Percentiles rank a stretch among this genome's conserved stretches.
phyloP scores from a whole-genome alignment of 495 filamentous ascomycete genomes.

The Aspergillus baeticus region DNA sequence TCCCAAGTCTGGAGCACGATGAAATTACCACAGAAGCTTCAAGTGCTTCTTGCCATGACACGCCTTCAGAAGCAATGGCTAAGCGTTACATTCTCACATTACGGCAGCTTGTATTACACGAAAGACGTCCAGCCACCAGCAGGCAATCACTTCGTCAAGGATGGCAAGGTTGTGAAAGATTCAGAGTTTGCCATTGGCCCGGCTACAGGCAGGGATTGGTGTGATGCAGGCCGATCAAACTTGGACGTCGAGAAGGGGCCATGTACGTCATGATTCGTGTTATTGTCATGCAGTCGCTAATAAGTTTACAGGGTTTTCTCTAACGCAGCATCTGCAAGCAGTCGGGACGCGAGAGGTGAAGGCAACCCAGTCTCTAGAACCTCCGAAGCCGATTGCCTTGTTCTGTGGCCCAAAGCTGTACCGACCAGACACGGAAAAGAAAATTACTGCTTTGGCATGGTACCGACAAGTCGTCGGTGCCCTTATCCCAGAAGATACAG shows the following conservation, averaged over 20 bases:
- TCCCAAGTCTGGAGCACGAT: constrained; percentile 29
- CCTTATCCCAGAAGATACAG: constrained; percentile 26
- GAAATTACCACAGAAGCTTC: constrained; percentile 25
- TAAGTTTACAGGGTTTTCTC: constrained; percentile 21
- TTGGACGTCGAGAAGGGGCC: constrained; percentile 30
- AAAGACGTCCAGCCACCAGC: constrained; percentile 18
- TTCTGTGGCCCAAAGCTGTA: constrained; percentile 36
- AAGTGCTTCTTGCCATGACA: constrained; percentile 33
- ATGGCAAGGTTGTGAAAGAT: constrained; percentile 25
- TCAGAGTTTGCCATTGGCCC: constrained; percentile 33
- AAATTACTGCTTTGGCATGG: constrained; percentile 27
- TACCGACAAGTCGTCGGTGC: constrained; percentile 28
- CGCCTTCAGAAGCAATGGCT: constrained; percentile 31
- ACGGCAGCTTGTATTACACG: constrained; percentile 32
- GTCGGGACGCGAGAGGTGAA: constrained; percentile 28
- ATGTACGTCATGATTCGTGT: constrained; percentile 22
- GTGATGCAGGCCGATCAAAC: constrained; percentile 29
- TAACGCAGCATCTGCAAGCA: constrained; percentile 27
- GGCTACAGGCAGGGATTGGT: constrained; percentile 30
- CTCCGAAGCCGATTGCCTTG: constrained; percentile 26
- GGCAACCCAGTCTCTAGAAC: constrained; percentile 24
- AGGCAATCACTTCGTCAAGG: constrained; percentile 20
- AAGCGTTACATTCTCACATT: constrained; percentile 30
- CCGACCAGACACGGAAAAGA: constrained; percentile 30
- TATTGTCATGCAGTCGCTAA: constrained; percentile 14